Evolutionary conservation across 352 stramenopile species (phyloP).

Genomic region (Pythium volutum): DNA sequence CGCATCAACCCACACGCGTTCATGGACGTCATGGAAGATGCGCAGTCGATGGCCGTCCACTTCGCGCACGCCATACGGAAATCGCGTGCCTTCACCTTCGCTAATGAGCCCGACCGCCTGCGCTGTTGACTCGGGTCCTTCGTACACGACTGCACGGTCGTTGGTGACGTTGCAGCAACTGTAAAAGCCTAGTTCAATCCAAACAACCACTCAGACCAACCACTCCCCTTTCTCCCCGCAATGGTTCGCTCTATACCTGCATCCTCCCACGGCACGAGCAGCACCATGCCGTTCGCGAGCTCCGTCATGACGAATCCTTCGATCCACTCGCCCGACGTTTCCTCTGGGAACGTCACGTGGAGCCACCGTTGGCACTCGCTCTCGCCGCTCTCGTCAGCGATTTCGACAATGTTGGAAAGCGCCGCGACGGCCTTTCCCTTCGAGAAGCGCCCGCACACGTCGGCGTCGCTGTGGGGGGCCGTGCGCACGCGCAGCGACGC

Average conservation of each 20-base stretch:
- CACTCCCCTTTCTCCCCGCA: not conserved
- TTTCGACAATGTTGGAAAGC: conserved; percentile 33
- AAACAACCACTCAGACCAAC: not conserved
- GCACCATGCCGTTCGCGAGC: conserved; percentile 36
- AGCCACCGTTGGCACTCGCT: conserved; percentile 41
- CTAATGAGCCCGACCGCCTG: conserved; percentile 33
- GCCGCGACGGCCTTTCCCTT: conserved; percentile 51
- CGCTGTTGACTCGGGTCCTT: conserved; percentile 29
- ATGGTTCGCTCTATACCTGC: conserved; percentile 16
- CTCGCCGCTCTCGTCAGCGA: conserved; percentile 17
- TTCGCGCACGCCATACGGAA: conserved; percentile 45
- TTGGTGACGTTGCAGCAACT: conserved; percentile 44
- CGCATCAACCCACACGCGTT: conserved; percentile 55
- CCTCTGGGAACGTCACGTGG: conserved; percentile 43
- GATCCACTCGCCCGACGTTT: conserved; percentile 24
- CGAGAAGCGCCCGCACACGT: conserved; percentile 37
- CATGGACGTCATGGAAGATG: conserved; percentile 44
- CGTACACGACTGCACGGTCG: conserved; percentile 35
- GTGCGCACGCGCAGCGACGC: conserved; percentile 63
- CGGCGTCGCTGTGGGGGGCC: conserved; percentile 42
- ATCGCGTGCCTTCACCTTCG: conserved; percentile 30
- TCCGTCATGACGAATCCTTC: conserved; percentile 55
- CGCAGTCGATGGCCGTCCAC: conserved; percentile 26
- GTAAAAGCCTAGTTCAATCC: conserved; percentile 26
- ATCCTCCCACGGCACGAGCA: conserved; percentile 55